Base-by-base conservation (phyloP, 768 basidiomycete genomes). In the Agaricus subrufescens region DNA sequence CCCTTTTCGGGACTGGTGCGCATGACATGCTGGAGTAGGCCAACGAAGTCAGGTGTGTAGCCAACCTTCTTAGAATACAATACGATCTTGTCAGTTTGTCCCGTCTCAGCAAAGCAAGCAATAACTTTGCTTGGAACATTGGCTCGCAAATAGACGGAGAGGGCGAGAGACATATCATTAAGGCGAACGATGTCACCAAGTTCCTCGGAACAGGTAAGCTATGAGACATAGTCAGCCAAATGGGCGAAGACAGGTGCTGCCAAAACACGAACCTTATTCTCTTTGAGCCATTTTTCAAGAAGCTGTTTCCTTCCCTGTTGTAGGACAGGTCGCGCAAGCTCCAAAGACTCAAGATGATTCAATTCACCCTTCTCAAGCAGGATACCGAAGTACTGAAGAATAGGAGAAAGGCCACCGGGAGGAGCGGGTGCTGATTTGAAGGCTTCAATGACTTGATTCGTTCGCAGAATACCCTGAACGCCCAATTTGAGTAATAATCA, bases 111-210 rank as follows among this genome's bases (percentile, higher is more conserved):
- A 69, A 99, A 99, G 79, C 95, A 98, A 3, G 97, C 97, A 56
- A 98, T 86, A 67, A 98, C 96, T 76, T 98, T 99, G 80, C 94
- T 97, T 46, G 97, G 97, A 5, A 98, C 87, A 65, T 96, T 98
- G 52, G 97, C 97, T 52, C 97, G 87, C 26, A 99, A 86, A 67
- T 99, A 99, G 55, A 99, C 94, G 59, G 94, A 96, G 46, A 99
- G 81, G 10, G 97, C 97, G 55, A 99, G 83, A 0, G 94, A 98
- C 89, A 98, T 91, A 69, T 99, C 97, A 69, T 94, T 86, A 19
- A 87, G 70, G 34, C 97, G 88, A 52, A 98, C 96, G 55, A 98
- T 89, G 66, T 99, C 96, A 39, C 97, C 97, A 26, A 99, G 86
- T 69, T 99, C 96, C 72, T 99, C 97, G 63, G 91, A 94, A 75